These are phyloP conservation scores for Metarhizium humberi DNA, from an alignment of 2,329 filamentous ascomycete genomes.

Conservation along the genomic window DNA sequence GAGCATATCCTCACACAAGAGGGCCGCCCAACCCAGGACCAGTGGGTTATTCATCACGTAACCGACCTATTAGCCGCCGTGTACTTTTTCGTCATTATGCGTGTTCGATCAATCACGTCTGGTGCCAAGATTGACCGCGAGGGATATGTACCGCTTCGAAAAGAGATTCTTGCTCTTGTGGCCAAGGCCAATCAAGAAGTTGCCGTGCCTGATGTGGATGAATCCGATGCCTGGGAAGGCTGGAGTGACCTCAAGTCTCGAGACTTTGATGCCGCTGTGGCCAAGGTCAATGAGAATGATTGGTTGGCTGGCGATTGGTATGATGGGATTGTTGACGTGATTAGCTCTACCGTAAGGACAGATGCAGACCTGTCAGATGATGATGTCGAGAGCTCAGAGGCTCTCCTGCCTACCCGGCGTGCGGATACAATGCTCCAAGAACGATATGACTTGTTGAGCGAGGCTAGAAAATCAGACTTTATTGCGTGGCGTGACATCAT, in stretches of 20 bases:
- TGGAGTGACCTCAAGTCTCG: conserved; percentile 39
- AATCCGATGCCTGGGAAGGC: conserved; percentile 42
- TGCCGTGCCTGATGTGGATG: conserved; percentile 26
- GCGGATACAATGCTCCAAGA: conserved; percentile 68
- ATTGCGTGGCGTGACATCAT: conserved; percentile 54
- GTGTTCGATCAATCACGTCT: conserved; percentile 32
- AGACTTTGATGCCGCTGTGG: conserved; percentile 54
- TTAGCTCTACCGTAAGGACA: conserved; percentile 21
- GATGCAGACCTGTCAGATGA: conserved; percentile 28
- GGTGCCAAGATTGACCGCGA: conserved; percentile 29
- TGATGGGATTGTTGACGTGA: conserved; percentile 45
- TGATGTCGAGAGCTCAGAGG: conserved; percentile 13
- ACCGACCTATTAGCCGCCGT: conserved; percentile 50
- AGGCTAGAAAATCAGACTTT: conserved; percentile 52
- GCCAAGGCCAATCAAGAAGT: conserved; percentile 31
- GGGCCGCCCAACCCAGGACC: conserved; percentile 35
- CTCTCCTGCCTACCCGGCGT: conserved; percentile 34
- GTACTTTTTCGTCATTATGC: conserved; percentile 49
- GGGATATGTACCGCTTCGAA: conserved; percentile 35
- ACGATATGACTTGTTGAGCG: conserved; percentile 61
- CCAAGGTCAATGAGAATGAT: conserved; percentile 43
- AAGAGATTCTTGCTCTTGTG: conserved; percentile 35
- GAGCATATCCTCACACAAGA: conserved; percentile 42
- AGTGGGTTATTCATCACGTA: conserved; percentile 38
- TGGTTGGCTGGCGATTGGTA: conserved; percentile 60